Evolutionary conservation across 2,329 filamentous ascomycete species (phyloP).

Genomic region (Sordariomycetes sp.): DNA sequence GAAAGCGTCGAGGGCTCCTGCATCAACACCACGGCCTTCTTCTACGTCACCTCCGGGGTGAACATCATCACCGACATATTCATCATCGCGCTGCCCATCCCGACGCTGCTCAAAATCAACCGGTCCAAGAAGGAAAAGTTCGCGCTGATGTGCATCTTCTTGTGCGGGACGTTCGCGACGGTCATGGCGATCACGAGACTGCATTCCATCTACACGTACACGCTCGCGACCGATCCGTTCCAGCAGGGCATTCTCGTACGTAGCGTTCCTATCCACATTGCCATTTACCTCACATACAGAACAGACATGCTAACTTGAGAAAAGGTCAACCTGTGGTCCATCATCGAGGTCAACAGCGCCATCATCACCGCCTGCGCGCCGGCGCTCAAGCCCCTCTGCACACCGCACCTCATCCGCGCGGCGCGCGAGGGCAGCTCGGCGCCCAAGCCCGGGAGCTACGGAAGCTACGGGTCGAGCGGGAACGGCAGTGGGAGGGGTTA

Average conservation of each 20-base stretch:
- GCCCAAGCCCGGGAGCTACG: slow-evolving; percentile 1
- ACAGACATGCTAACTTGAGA: not conserved
- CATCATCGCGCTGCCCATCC: slow-evolving; percentile 32
- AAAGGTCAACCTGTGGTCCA: slow-evolving; percentile 29
- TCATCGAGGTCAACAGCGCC: slow-evolving; percentile 37
- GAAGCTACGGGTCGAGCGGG: not conserved
- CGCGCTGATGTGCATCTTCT: slow-evolving; percentile 34
- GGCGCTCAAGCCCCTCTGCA: slow-evolving; percentile 36
- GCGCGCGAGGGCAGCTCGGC: slow-evolving; percentile 9
- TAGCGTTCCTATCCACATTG: not conserved
- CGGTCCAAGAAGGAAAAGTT: slow-evolving; percentile 37
- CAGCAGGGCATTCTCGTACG: slow-evolving; percentile 9
- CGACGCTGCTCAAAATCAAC: slow-evolving; percentile 29
- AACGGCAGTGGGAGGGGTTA: not conserved
- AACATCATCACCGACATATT: slow-evolving; percentile 36
- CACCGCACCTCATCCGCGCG: slow-evolving; percentile 17
- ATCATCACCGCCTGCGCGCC: slow-evolving; percentile 37
- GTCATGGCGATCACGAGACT: slow-evolving; percentile 26
- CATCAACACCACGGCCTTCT: slow-evolving; percentile 28
- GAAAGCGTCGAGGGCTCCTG: slow-evolving; percentile 20
- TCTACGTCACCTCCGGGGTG: slow-evolving; percentile 29
- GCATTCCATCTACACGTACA: slow-evolving; percentile 26
- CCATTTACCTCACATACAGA: too few relatives aligned
- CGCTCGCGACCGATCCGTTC: slow-evolving; percentile 22
- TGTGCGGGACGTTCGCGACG: slow-evolving; percentile 23